Evolutionary conservation across 306 rosid species (phyloP).

Genomic region (Begonia loranthoides): DNA sequence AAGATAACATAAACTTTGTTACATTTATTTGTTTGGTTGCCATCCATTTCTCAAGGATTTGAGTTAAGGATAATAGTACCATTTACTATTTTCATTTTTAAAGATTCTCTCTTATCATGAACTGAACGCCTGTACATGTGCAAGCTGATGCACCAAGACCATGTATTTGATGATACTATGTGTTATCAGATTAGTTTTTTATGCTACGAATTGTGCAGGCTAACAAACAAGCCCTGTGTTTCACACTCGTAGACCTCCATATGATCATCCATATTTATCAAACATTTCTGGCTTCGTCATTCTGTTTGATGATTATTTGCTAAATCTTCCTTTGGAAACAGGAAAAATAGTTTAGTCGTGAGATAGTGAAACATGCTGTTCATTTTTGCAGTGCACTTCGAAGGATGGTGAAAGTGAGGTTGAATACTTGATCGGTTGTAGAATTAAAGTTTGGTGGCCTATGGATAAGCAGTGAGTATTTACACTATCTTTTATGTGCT

Average conservation of each 20-base stretch:
- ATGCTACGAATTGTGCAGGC: too few relatives aligned
- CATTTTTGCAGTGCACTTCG: slow-evolving; percentile 35
- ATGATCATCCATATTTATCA: not conserved
- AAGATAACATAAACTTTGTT: too few relatives aligned
- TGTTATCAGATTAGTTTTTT: too few relatives aligned
- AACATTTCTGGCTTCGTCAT: not conserved
- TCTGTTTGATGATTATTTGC: not conserved
- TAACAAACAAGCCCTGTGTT: too few relatives aligned
- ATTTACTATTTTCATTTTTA: not conserved
- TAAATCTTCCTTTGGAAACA: not conserved
- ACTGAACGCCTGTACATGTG: not conserved
- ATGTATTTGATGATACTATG: too few relatives aligned
- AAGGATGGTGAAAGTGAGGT: slow-evolving; percentile 50
- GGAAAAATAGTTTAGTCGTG: not conserved
- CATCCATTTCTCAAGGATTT: not conserved
- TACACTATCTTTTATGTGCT: not conserved
- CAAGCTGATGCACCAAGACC: too few relatives aligned
- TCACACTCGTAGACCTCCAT: too few relatives aligned
- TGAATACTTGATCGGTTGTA: slow-evolving; percentile 82
- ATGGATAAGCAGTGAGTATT: slow-evolving; percentile 66
- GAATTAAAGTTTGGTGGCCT: slow-evolving; percentile 99
- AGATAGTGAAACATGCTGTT: slow-evolving; percentile 16
- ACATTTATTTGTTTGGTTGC: too few relatives aligned
- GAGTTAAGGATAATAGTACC: too few relatives aligned
- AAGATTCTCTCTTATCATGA: not conserved